Percentiles rank a stretch among this genome's conserved stretches.
Conservation (phyloP, 495 filamentous ascomycete species). For the Letharia columbiana region DNA sequence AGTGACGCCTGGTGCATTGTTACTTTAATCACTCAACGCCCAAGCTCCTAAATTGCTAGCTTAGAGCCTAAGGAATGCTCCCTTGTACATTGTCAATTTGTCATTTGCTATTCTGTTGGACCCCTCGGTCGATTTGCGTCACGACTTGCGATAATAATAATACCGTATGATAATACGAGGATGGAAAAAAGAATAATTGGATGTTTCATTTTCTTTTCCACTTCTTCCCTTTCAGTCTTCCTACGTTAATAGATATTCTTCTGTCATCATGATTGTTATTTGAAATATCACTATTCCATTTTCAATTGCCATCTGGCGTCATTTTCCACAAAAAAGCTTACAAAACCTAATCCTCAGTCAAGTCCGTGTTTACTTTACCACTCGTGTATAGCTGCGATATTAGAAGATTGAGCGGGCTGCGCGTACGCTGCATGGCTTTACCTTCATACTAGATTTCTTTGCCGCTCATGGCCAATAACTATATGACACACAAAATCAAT, state of each 20-base stretch:
- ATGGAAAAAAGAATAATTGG: background rate
- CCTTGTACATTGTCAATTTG: background rate
- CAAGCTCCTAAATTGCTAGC: background rate
- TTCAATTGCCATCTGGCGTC: background rate
- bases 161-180: too few species aligned
- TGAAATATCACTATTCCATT: background rate
- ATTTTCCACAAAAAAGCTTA: background rate
- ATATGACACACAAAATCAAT: background rate
- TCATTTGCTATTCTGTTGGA: background rate
- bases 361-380: background rate
- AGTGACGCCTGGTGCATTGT: background rate
- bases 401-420: background rate
- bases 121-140: background rate
- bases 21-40: background rate
- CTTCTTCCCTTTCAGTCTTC: background rate
- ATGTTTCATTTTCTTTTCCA: background rate
- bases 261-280: background rate
- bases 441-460: background rate
- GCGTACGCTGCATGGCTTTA: background rate
- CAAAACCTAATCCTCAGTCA: background rate
- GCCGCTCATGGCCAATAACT: conserved; percentile 6
- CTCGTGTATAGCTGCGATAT: background rate
- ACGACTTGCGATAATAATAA: background rate
- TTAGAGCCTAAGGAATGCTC: background rate
- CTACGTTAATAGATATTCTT: background rate